A percentile compares a stretch with the other conserved stretches of the same genome.
Conservation (phyloP, 2,329 filamentous ascomycete species). For the Aspergillus sp. region DNA sequence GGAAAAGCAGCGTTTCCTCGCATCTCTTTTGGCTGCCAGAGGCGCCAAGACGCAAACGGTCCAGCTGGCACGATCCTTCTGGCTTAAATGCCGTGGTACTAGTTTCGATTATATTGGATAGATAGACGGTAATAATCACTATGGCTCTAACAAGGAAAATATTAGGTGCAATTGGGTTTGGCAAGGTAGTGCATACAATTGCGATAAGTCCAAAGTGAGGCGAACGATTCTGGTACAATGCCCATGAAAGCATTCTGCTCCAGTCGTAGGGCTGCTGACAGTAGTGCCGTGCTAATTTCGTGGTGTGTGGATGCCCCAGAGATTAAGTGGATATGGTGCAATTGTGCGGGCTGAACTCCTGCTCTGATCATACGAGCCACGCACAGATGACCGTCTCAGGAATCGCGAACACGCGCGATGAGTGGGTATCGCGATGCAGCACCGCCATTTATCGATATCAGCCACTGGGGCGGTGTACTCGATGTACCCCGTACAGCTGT, state of each 20-base stretch:
- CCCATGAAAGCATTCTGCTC: neutral
- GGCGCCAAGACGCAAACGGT: slow-evolving; percentile 33
- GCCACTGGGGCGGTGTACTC: slow-evolving; percentile 20
- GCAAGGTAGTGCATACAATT: neutral
- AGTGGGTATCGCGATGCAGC: slow-evolving; percentile 6
- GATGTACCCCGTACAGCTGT: neutral
- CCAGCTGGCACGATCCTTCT: slow-evolving; percentile 37
- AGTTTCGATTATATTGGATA: slow-evolving; percentile 36
- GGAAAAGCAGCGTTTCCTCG: slow-evolving; percentile 38
- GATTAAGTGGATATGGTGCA: neutral
- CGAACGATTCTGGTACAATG: slow-evolving; percentile 3
- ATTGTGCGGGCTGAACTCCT: no score
- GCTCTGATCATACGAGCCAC: no score
- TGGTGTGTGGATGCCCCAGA: slow-evolving; percentile 3
- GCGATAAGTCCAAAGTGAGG: slow-evolving; percentile 10
- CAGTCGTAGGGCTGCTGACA: neutral
- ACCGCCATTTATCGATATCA: slow-evolving; percentile 3
- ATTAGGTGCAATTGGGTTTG: neutral
- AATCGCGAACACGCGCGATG: neutral
- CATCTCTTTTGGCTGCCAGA: slow-evolving; percentile 33
- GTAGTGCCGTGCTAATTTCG: neutral
- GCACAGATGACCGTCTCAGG: neutral
- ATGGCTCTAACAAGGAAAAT: neutral
- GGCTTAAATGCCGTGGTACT: slow-evolving; percentile 40
- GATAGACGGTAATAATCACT: slow-evolving; percentile 3